Evolutionary conservation across 2,329 filamentous ascomycete genomes (phyloP).

Genomic region (Esteya vermicola): DNA sequence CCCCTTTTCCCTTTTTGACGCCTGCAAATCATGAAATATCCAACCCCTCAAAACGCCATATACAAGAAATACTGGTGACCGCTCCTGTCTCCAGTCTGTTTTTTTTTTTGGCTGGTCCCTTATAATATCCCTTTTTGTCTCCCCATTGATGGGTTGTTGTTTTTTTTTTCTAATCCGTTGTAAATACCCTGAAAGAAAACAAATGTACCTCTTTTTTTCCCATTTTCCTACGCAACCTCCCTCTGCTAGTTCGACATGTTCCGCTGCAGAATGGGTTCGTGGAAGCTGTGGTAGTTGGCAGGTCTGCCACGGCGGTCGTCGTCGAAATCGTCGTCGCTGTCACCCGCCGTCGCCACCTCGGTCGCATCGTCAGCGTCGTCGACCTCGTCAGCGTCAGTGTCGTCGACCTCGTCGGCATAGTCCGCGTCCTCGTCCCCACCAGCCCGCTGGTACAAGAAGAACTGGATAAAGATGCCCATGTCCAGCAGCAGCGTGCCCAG

Average conservation of each 20-base stretch:
- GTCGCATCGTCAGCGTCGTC: background rate
- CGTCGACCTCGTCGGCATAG: slow-evolving; percentile 14
- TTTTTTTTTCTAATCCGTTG: background rate
- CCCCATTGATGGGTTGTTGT: too few relatives aligned
- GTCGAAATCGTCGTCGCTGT: slow-evolving; percentile 9
- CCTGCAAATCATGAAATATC: too few relatives aligned
- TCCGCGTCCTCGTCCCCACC: slow-evolving; percentile 10
- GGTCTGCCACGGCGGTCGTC: too few relatives aligned
- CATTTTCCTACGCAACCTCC: too few relatives aligned
- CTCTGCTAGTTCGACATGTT: slow-evolving; percentile 10
- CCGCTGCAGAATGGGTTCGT: slow-evolving; percentile 21
- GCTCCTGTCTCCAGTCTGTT: background rate
- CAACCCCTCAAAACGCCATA: too few relatives aligned
- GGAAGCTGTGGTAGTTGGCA: background rate
- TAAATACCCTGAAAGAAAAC: background rate
- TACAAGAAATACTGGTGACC: too few relatives aligned
- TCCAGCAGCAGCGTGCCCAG: slow-evolving; percentile 78
- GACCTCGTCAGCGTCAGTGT: background rate
- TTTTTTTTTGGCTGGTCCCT: background rate
- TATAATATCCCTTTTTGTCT: background rate
- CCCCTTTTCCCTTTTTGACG: background rate
- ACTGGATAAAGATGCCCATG: slow-evolving; percentile 76
- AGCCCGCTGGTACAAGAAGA: slow-evolving; percentile 57
- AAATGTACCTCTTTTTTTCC: background rate
- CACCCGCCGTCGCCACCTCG: slow-evolving; percentile 15